phyloP scores from a whole-genome alignment of 2,329 filamentous ascomycete genomes.

The Pseudogymnoascus verrucosus region DNA sequence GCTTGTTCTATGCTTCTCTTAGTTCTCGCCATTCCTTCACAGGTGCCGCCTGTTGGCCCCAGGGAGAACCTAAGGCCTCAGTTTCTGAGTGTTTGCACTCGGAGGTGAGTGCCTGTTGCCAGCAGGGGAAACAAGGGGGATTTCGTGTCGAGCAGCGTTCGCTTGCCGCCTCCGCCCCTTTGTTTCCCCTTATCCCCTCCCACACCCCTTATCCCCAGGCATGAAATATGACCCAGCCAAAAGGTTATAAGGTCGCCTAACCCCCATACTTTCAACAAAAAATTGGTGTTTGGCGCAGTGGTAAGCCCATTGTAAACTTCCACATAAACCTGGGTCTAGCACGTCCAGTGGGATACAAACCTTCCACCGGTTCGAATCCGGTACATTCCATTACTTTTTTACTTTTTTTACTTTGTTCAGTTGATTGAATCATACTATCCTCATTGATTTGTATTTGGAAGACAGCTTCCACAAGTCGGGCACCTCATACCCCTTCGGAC shows the following conservation, averaged over 20 bases:
- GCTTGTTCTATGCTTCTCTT: background rate
- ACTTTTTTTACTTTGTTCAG: background rate
- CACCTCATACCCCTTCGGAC: background rate
- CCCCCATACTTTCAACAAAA: background rate
- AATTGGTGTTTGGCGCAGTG: background rate
- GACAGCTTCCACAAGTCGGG: background rate
- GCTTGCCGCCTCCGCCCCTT: background rate
- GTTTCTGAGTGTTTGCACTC: too few species aligned
- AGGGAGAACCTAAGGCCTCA: too few species aligned
- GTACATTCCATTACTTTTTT: background rate
- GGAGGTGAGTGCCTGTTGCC: too few species aligned
- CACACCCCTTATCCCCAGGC: background rate
- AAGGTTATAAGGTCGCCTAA: background rate
- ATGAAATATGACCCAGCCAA: background rate
- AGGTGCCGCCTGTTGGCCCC: background rate
- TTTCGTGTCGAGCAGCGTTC: background rate
- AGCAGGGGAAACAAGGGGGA: too few species aligned
- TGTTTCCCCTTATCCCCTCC: background rate
- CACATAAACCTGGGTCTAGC: background rate
- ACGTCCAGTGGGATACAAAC: background rate
- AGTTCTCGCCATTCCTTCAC: background rate
- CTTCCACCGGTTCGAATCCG: background rate
- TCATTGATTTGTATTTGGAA: background rate
- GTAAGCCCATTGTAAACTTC: slow-evolving; percentile 1
- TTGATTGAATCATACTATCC: background rate